Evolutionary conservation across 2,329 filamentous ascomycete genomes (phyloP).

Genomic region (Ascochyta viciae-villosae): DNA sequence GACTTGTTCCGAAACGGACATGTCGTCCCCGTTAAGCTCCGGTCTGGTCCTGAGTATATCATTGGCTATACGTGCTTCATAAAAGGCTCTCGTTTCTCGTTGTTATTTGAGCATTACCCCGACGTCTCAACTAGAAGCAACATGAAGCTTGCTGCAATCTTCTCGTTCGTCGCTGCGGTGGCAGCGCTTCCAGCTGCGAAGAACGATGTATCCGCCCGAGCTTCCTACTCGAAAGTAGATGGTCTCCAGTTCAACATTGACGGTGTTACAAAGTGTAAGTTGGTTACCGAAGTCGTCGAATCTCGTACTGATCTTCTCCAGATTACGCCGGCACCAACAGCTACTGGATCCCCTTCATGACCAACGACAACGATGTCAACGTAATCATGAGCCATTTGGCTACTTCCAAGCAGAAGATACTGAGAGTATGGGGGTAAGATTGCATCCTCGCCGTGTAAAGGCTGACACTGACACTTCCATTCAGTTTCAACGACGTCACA

Average conservation of each 20-base stretch:
- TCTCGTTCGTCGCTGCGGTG: constrained; percentile 28
- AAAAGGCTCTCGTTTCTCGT: neutral
- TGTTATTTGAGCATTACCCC: neutral
- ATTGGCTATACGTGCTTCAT: neutral
- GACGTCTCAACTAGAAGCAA: neutral
- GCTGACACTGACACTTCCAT: neutral
- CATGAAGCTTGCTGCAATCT: constrained; percentile 34
- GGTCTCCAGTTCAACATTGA: constrained; percentile 47
- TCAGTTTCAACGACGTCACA: constrained; percentile 64
- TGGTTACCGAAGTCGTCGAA: neutral
- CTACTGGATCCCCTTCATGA: constrained; percentile 63
- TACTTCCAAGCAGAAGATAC: constrained; percentile 62
- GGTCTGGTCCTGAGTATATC: neutral
- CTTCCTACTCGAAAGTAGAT: constrained; percentile 37
- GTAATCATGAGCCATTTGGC: constrained; percentile 55
- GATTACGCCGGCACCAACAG: constrained; percentile 59
- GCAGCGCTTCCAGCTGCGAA: constrained; percentile 28
- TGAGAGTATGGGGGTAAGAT: constrained; percentile 63
- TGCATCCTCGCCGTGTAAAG: neutral
- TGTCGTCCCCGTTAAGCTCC: neutral
- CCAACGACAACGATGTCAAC: constrained; percentile 63
- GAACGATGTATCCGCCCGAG: constrained; percentile 21
- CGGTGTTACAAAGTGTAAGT: constrained; percentile 42
- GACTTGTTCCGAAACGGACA: constrained; percentile 13
- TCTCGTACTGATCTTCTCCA: constrained; percentile 12